phyloP scores from a whole-genome alignment of 2,329 filamentous ascomycete genomes.

The Dendryphion nanum region DNA sequence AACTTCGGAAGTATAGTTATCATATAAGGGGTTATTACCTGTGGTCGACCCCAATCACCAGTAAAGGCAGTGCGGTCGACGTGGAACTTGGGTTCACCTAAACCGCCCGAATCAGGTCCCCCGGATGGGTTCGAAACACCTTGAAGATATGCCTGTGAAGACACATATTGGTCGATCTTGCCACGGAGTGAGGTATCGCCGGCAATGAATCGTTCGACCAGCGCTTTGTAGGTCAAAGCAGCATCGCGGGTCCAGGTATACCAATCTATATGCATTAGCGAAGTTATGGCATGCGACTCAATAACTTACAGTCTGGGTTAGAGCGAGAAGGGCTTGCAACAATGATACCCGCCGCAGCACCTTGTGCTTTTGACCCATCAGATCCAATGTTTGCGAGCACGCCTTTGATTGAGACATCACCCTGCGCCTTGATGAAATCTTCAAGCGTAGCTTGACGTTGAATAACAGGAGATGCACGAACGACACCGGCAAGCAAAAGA shows the following conservation, averaged over 20 bases:
- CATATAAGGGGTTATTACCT: too few species aligned
- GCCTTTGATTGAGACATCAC: too few species aligned
- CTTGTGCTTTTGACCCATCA: constrained; percentile 46
- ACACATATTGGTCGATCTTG: constrained; percentile 67
- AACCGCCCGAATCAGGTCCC: constrained; percentile 47
- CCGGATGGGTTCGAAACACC: constrained; percentile 69
- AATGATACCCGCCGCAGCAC: constrained; percentile 50
- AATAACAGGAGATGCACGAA: too few species aligned
- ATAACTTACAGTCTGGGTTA: constrained; percentile 51
- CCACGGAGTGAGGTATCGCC: constrained; percentile 60
- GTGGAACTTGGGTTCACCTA: constrained; percentile 74
- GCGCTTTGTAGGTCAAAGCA: constrained; percentile 65
- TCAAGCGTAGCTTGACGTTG: too few species aligned
- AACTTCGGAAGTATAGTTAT: too few species aligned
- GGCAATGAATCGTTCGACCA: constrained; percentile 64
- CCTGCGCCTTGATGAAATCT: background rate
- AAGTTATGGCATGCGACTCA: background rate
- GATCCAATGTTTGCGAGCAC: constrained; percentile 57
- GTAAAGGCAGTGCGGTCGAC: constrained; percentile 64
- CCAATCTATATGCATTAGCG: constrained; percentile 54
- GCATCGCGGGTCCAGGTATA: constrained; percentile 79
- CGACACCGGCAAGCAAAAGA: too few species aligned
- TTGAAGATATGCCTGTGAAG: constrained; percentile 65
- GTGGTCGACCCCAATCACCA: constrained; percentile 72
- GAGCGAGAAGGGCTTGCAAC: constrained; percentile 54